These are phyloP conservation scores for Aurantiochytrium sp. DNA, from an alignment of 108 stramenopile species.

Conservation along the genomic window DNA sequence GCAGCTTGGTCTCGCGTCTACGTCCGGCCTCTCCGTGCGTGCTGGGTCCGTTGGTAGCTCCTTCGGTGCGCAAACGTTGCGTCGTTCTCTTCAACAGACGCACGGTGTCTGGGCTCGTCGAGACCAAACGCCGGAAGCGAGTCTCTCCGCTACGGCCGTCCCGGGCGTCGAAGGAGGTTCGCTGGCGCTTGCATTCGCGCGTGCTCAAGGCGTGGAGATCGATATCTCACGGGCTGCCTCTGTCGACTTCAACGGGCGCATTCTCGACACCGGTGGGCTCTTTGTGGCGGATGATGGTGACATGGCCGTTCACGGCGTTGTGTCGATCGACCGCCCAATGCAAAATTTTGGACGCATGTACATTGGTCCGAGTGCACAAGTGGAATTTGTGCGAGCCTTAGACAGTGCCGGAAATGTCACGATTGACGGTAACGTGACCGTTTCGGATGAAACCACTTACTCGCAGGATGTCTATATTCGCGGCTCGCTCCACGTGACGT, in stretches of 20 bases:
- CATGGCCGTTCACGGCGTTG: neutral
- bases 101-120: neutral
- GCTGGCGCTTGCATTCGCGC: neutral
- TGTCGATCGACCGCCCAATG: neutral
- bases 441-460: neutral
- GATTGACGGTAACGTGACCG: neutral
- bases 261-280: neutral
- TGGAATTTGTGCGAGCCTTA: neutral
- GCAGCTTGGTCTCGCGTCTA: neutral
- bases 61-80: neutral
- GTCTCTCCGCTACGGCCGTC: neutral
- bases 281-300: neutral
- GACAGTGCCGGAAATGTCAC: neutral
- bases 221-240: neutral
- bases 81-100: neutral
- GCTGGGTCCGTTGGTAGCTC: neutral
- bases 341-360: slow-evolving; percentile 6
- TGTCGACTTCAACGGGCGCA: neutral
- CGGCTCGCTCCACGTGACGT: neutral
- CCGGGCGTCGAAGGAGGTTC: neutral
- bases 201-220: neutral
- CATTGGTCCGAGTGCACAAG: neutral
- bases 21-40: neutral
- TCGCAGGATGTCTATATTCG: neutral
- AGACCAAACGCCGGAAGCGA: neutral